Conservation (phyloP, 1,284 basidiomycete genomes). For the Puccinia coronata region DNA sequence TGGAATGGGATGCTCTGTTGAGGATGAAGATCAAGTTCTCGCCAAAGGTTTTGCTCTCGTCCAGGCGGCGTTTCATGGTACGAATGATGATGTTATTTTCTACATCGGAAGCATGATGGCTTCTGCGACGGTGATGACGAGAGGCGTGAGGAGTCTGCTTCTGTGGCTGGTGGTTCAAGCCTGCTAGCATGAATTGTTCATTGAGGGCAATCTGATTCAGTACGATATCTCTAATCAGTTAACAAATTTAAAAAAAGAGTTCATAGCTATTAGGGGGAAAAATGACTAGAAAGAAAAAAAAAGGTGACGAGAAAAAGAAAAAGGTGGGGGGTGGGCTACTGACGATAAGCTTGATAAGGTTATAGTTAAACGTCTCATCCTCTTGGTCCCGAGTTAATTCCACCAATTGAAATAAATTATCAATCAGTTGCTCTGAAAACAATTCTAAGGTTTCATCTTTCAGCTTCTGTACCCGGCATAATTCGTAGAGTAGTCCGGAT, state of each 20-base stretch:
- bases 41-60: slow-evolving; percentile 88
- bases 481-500: slow-evolving; percentile 73
- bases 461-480: slow-evolving; percentile 83
- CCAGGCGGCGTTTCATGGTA: slow-evolving; percentile 77
- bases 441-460: slow-evolving; percentile 67
- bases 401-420: slow-evolving; percentile 87
- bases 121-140: slow-evolving; percentile 5
- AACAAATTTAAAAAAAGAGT: neutral
- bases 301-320: neutral
- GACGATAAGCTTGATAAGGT: slow-evolving; percentile 87
- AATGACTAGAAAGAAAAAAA: slow-evolving; percentile 3
- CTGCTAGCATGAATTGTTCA: slow-evolving; percentile 95
- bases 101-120: neutral
- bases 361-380: slow-evolving; percentile 91
- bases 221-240: slow-evolving; percentile 20
- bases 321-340: neutral
- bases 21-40: slow-evolving; percentile 99
- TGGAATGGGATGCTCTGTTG: slow-evolving; percentile 75
- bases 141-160: neutral
- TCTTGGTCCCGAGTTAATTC: slow-evolving; percentile 83
- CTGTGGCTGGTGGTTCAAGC: slow-evolving; percentile 55
- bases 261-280: neutral
- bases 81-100: slow-evolving; percentile 74
- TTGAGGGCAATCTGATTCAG: slow-evolving; percentile 68
- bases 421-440: slow-evolving; percentile 81